These are phyloP conservation scores for Phytopythium ostracodes DNA, from an alignment of 352 stramenopile species.

Conservation along the genomic window DNA sequence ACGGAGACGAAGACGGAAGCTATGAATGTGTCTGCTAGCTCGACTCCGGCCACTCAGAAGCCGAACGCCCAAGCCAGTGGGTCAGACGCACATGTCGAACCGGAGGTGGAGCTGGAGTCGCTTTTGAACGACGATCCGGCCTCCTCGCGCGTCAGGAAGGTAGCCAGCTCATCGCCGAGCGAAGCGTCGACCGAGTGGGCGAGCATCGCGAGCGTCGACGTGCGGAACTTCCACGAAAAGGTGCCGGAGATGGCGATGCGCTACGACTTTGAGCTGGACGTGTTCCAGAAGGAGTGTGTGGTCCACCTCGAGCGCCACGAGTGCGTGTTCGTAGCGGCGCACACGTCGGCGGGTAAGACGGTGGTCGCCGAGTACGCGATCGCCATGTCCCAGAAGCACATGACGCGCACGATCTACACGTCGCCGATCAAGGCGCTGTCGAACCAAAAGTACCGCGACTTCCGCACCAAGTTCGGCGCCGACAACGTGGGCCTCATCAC, in stretches of 20 bases:
- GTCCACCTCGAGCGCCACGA: conserved; percentile 92
- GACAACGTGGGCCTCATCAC: conserved; percentile 97
- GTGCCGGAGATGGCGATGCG: conserved; percentile 80
- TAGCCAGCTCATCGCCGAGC: not conserved
- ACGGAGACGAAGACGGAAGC: too few species aligned
- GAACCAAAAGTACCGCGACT: conserved; percentile 99
- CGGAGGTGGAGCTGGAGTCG: conserved; percentile 47
- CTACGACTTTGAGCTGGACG: conserved; percentile 90
- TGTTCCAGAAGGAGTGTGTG: conserved; percentile 97
- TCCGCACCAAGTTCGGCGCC: conserved; percentile 89
- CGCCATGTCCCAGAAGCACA: conserved; percentile 90
- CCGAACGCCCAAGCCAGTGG: not conserved
- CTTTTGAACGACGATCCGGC: conserved; percentile 27
- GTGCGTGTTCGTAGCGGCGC: conserved; percentile 95
- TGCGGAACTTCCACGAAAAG: conserved; percentile 82
- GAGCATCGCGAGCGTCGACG: conserved; percentile 60
- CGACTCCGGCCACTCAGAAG: too few species aligned
- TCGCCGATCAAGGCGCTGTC: conserved; percentile 98
- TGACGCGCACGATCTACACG: conserved; percentile 95
- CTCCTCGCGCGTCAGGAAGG: conserved; percentile 13
- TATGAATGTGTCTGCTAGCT: too few species aligned
- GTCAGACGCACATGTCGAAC: conserved; percentile 19
- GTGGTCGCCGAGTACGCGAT: conserved; percentile 99
- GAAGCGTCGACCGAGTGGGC: conserved; percentile 55
- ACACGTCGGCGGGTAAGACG: conserved; percentile 98